A percentile compares a stretch with the other conserved stretches of the same genome.
phyloP scores from a whole-genome alignment of 78 protist genomes.

The Dictyostelium discoideum region dicty_2.7 NC_007090.3:746501-747000 shows the following conservation, averaged over 20 bases:
- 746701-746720: neutral
- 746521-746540: neutral
- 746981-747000: conserved; percentile 13
- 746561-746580: neutral
- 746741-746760: neutral
- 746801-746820: neutral
- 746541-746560: neutral
- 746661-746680: conserved; percentile 81
- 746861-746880: conserved; percentile 46
- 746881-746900: neutral
- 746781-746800: neutral
- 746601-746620: conserved; percentile 40
- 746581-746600: neutral
- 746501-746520: neutral
- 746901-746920: neutral
- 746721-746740: neutral
- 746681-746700: conserved; percentile 87
- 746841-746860: conserved; percentile 54
- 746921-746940: conserved; percentile 44
- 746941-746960: conserved; percentile 20
- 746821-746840: conserved; percentile 63
- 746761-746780: neutral
- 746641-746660: conserved; percentile 13
- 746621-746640: conserved; percentile 59
- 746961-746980: conserved; percentile 46